These are phyloP conservation scores for Digitaria exilis DNA, from an alignment of 202 grass and related monocot species.

Conservation along the genomic window DNA sequence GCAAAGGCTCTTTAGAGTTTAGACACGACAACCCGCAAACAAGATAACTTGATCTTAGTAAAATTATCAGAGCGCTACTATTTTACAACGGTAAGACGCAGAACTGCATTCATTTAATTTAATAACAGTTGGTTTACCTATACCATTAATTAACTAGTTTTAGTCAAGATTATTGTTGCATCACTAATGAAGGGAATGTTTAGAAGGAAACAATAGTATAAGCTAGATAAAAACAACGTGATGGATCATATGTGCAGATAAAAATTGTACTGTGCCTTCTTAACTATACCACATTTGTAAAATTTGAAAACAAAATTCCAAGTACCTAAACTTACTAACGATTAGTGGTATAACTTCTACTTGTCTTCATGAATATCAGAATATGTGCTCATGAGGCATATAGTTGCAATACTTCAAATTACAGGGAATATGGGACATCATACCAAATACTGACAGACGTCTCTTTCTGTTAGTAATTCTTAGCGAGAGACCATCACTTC, in stretches of 20 bases:
- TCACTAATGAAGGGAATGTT: neutral
- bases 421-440: no score
- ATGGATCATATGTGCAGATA: neutral
- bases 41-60: neutral
- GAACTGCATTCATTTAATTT: neutral
- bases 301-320: neutral
- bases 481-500: neutral
- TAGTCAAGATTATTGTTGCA: neutral
- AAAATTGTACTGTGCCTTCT: neutral
- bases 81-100: neutral
- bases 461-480: neutral
- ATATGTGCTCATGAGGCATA: neutral
- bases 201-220: neutral
- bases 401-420: no score
- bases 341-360: neutral
- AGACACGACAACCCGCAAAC: neutral
- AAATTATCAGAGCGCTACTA: neutral
- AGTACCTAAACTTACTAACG: neutral
- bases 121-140: neutral
- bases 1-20: slow-evolving; percentile 13
- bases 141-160: neutral
- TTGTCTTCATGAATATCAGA: neutral
- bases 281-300: neutral
- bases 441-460: neutral
- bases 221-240: neutral